A percentile compares a stretch with the other conserved stretches of the same genome.
Conservation (phyloP, 768 basidiomycete species). For the Tulasnella sp. region DNA sequence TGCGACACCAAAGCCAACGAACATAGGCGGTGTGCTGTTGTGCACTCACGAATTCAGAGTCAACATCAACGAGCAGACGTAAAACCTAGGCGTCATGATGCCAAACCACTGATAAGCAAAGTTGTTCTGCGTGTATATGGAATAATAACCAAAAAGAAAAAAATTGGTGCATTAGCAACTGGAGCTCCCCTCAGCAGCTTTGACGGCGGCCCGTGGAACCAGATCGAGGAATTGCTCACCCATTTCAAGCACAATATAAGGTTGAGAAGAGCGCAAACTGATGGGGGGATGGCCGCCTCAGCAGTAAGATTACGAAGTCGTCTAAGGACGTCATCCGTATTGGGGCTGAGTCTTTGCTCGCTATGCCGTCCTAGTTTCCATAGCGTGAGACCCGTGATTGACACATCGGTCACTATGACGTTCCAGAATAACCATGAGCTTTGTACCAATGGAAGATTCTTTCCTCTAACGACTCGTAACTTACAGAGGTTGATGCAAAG, state of each 20-base stretch:
- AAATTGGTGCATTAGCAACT: not conserved
- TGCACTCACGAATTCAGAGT: not conserved
- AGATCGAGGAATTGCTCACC: not conserved
- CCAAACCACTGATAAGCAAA: not conserved
- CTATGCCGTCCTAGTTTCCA: not conserved
- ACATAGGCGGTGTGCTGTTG: too few relatives aligned
- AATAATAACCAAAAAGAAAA: not conserved
- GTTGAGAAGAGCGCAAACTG: not conserved
- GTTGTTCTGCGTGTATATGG: too few relatives aligned
- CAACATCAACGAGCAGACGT: not conserved
- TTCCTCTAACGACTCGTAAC: not conserved
- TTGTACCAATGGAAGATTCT: not conserved
- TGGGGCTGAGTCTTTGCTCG: not conserved
- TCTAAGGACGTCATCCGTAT: not conserved
- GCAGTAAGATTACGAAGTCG: not conserved
- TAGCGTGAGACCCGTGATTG: not conserved
- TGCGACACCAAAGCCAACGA: too few relatives aligned
- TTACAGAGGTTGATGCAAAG: not conserved
- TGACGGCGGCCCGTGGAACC: too few relatives aligned
- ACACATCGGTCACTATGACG: not conserved
- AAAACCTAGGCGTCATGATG: not conserved
- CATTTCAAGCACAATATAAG: not conserved
- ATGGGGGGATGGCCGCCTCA: not conserved
- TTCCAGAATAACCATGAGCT: not conserved
- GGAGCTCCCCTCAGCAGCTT: too few relatives aligned